Conservation (phyloP, 1,139 yeast genomes). For the Saccharomyces hybrid region DNA sequence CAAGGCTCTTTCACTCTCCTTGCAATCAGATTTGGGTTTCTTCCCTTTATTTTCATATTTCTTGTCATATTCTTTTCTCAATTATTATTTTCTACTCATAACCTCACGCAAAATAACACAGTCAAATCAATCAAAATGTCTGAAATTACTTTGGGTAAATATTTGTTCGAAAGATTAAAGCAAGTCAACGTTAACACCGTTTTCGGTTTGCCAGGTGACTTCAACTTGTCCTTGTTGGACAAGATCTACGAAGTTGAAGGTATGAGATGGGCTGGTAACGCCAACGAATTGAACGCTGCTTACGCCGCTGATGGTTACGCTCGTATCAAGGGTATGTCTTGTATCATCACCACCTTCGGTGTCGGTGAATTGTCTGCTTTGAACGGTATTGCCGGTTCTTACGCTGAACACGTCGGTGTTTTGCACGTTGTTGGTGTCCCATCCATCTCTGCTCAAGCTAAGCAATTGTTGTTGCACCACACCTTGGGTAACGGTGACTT, state of each 20-base stretch:
- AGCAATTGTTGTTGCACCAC: constrained; percentile 53
- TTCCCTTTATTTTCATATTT: background rate
- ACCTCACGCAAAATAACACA: constrained; percentile 6
- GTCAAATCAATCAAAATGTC: constrained; percentile 25
- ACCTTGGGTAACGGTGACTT: constrained; percentile 82
- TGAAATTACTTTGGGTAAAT: constrained; percentile 49
- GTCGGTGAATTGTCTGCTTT: constrained; percentile 84
- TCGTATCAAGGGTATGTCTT: constrained; percentile 54
- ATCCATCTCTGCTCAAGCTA: constrained; percentile 55
- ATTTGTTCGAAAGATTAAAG: constrained; percentile 54
- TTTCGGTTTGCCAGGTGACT: constrained; percentile 66
- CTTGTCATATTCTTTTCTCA: constrained; percentile 2
- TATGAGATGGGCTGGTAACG: constrained; percentile 62
- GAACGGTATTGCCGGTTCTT: constrained; percentile 79
- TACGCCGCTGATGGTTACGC: constrained; percentile 70
- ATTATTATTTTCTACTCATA: constrained; percentile 1
- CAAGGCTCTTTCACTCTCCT: constrained; percentile 1
- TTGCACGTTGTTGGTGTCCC: constrained; percentile 81
- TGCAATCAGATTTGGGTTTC: background rate
- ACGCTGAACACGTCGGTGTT: constrained; percentile 71
- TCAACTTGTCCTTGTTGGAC: constrained; percentile 57
- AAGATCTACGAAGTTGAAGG: constrained; percentile 54
- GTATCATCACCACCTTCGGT: constrained; percentile 64
- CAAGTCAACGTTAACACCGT: constrained; percentile 47
- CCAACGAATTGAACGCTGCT: constrained; percentile 66